phyloP scores from a whole-genome alignment of 192 early-diverging fungal genomes.

The Piromyces finnis region DNA sequence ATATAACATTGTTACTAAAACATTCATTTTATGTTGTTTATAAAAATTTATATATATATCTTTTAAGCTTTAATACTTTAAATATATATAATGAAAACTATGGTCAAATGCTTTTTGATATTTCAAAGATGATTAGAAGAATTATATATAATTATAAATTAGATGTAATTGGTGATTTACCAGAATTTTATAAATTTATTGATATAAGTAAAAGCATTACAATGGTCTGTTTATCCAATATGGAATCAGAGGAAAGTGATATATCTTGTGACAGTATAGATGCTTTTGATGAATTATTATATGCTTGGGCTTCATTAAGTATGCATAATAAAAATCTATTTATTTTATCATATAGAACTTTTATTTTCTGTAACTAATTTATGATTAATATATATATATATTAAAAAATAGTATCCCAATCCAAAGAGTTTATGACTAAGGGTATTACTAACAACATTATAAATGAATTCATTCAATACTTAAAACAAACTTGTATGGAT shows the following conservation, averaged over 20 bases:
- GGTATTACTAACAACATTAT: not conserved
- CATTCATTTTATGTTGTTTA: too few species aligned
- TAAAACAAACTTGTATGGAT: not conserved
- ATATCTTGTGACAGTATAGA: conserved; percentile 22
- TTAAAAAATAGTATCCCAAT: not conserved
- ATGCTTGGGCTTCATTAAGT: conserved; percentile 41
- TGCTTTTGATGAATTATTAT: conserved; percentile 39
- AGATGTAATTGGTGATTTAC: conserved; percentile 19
- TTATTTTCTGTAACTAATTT: too few species aligned
- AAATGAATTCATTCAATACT: not conserved
- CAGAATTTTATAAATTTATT: conserved; percentile 33
- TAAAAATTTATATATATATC: too few species aligned
- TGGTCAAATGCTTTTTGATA: conserved; percentile 19
- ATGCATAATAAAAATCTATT: not conserved
- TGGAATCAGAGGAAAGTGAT: not conserved
- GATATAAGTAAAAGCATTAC: conserved; percentile 34
- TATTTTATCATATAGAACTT: too few species aligned
- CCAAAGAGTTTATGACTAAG: not conserved
- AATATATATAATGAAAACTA: conserved; percentile 4
- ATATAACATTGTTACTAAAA: too few species aligned
- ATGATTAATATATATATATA: too few species aligned
- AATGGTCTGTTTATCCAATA: not conserved
- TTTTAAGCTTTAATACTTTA: not conserved
- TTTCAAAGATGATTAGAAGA: conserved; percentile 31
- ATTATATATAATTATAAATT: conserved; percentile 30